These are phyloP conservation scores for Wickerhamomyces chaumierensis DNA, from an alignment of 805 yeast species.

Conservation along the genomic window DNA sequence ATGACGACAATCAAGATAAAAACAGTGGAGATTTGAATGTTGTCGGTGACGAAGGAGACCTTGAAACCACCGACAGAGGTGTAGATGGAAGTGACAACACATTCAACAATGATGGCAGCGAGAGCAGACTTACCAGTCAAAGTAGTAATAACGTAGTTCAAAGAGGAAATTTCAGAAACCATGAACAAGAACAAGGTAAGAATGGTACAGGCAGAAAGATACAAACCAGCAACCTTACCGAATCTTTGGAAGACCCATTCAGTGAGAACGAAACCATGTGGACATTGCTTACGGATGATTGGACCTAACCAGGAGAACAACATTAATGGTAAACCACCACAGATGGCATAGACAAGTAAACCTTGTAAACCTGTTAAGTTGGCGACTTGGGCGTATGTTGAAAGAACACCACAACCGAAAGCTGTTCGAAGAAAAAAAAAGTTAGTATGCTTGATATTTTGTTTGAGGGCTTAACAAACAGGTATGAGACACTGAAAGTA, in stretches of 20 bases:
- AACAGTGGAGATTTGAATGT: constrained; percentile 71
- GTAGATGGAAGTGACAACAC: constrained; percentile 78
- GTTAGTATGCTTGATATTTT: not conserved
- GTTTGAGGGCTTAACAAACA: no score
- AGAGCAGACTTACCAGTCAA: constrained; percentile 71
- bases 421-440: constrained; percentile 37
- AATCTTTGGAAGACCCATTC: constrained; percentile 88
- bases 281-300: constrained; percentile 62
- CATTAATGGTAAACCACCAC: constrained; percentile 77
- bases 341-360: constrained; percentile 62
- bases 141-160: constrained; percentile 65
- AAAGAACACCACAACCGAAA: constrained; percentile 79
- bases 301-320: constrained; percentile 83
- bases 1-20: constrained; percentile 57
- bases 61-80: constrained; percentile 84
- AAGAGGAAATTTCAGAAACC: constrained; percentile 79
- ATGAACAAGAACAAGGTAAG: constrained; percentile 77
- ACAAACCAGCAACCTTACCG: constrained; percentile 62
- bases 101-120: constrained; percentile 75
- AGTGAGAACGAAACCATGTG: constrained; percentile 83
- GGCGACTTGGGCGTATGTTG: constrained; percentile 81
- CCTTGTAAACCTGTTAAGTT: constrained; percentile 84
- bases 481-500: no score
- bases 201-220: constrained; percentile 71
- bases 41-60: constrained; percentile 80